Evolutionary conservation across 345 rosid genomes (phyloP).

Genomic region (Brassica incana): DNA sequence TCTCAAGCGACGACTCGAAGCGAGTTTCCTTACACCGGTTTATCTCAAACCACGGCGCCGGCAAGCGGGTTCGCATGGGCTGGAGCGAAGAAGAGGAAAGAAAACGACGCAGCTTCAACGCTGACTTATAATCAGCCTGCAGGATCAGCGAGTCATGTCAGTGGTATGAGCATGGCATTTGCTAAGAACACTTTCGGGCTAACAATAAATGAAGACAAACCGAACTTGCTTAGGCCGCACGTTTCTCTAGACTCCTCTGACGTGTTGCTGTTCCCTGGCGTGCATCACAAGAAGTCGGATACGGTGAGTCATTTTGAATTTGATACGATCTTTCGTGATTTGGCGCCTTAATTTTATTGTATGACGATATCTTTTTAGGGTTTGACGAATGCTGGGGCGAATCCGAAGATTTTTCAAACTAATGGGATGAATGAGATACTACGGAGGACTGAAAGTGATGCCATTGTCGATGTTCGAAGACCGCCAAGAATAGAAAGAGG

Average conservation of each 20-base stretch:
- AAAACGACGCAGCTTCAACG: conserved; percentile 46
- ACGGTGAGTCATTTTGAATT: neutral
- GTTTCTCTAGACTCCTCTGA: conserved; percentile 37
- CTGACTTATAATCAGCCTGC: conserved; percentile 47
- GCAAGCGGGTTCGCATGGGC: conserved; percentile 61
- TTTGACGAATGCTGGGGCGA: conserved; percentile 28
- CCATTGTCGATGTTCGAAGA: conserved; percentile 29
- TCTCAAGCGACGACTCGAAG: conserved; percentile 44
- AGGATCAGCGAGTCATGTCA: conserved; percentile 46
- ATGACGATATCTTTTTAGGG: neutral
- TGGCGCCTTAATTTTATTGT: neutral
- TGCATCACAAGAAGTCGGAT: conserved; percentile 23
- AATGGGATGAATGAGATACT: conserved; percentile 44
- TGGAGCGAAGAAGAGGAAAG: conserved; percentile 47
- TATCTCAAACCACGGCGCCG: conserved; percentile 47
- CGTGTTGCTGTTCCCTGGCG: conserved; percentile 26
- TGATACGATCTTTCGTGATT: neutral
- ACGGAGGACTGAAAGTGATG: conserved; percentile 38
- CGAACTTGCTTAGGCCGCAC: conserved; percentile 33
- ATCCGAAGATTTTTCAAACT: conserved; percentile 34
- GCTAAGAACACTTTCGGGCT: conserved; percentile 44
- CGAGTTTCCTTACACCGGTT: conserved; percentile 38
- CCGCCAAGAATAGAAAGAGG: conserved; percentile 41
- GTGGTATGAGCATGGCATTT: conserved; percentile 52
- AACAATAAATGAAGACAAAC: conserved; percentile 37